Evolutionary conservation across 164 flowering plant genomes (phyloP).

Genomic region (Warburgia ugandensis): DNA sequence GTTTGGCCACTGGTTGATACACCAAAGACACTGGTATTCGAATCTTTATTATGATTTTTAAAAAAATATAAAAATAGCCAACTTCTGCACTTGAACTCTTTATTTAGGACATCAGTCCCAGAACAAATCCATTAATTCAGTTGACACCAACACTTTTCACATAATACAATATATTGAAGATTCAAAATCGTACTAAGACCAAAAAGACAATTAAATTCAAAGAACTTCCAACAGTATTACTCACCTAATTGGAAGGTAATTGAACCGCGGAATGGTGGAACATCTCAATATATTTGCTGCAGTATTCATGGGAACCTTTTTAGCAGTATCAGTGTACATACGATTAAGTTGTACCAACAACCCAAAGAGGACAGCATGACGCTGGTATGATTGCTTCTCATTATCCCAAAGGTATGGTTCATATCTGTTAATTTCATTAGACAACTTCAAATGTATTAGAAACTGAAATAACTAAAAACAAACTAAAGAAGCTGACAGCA

Average conservation of each 20-base stretch:
- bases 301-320: slow-evolving; percentile 69
- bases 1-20: too few relatives aligned
- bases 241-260: slow-evolving; percentile 98
- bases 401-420: slow-evolving; percentile 96
- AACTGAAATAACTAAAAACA: background rate
- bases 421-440: slow-evolving; percentile 36
- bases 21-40: too few relatives aligned
- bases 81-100: too few relatives aligned
- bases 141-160: too few relatives aligned
- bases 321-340: slow-evolving; percentile 64
- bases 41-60: too few relatives aligned
- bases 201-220: too few relatives aligned
- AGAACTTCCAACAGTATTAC: too few relatives aligned
- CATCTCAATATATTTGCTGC: slow-evolving; percentile 91
- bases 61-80: too few relatives aligned
- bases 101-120: too few relatives aligned
- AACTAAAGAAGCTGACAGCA: background rate
- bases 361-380: slow-evolving; percentile 94
- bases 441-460: slow-evolving; percentile 1
- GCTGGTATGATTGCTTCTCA: slow-evolving; percentile 77
- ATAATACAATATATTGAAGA: too few relatives aligned
- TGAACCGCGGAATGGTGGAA: slow-evolving; percentile 84
- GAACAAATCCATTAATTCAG: too few relatives aligned
- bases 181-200: too few relatives aligned
- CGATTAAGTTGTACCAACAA: slow-evolving; percentile 93